Evolutionary conservation across 2,329 filamentous ascomycete genomes (phyloP).

Genomic region (Aspergillus texensis): DNA sequence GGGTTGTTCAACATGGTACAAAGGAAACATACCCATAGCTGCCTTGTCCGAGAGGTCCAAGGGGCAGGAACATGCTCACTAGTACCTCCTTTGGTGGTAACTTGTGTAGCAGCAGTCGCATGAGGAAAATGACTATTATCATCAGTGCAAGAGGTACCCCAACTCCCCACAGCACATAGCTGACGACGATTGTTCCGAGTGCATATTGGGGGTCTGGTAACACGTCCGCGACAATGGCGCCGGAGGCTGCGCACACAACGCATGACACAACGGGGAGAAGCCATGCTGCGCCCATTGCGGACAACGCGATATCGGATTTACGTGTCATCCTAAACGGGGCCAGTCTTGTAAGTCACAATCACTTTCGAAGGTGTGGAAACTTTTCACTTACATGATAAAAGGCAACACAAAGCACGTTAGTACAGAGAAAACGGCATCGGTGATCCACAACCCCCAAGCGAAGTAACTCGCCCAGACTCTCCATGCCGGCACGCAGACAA

Average conservation of each 20-base stretch:
- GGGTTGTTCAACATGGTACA: too few relatives aligned
- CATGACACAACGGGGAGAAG: constrained; percentile 67
- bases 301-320: constrained; percentile 32
- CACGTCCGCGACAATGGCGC: constrained; percentile 61
- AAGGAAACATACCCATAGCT: constrained; percentile 51
- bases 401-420: constrained; percentile 54
- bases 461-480: constrained; percentile 56
- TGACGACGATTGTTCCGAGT: constrained; percentile 62
- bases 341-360: not conserved
- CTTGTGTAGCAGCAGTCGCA: constrained; percentile 65
- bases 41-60: constrained; percentile 67
- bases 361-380: not conserved
- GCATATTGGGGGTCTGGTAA: constrained; percentile 57
- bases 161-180: constrained; percentile 71
- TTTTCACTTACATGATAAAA: constrained; percentile 54
- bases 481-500: constrained; percentile 61
- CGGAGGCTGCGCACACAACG: constrained; percentile 65
- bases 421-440: constrained; percentile 55
- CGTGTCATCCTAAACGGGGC: constrained; percentile 10
- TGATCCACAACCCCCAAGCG: constrained; percentile 60
- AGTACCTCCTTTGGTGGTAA: constrained; percentile 67
- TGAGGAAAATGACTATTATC: constrained; percentile 69
- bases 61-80: constrained; percentile 67
- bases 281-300: constrained; percentile 57
- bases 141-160: constrained; percentile 62